phyloP scores from a whole-genome alignment of 73 alveolate genomes.

The Paramecium sexaurelia region DNA sequence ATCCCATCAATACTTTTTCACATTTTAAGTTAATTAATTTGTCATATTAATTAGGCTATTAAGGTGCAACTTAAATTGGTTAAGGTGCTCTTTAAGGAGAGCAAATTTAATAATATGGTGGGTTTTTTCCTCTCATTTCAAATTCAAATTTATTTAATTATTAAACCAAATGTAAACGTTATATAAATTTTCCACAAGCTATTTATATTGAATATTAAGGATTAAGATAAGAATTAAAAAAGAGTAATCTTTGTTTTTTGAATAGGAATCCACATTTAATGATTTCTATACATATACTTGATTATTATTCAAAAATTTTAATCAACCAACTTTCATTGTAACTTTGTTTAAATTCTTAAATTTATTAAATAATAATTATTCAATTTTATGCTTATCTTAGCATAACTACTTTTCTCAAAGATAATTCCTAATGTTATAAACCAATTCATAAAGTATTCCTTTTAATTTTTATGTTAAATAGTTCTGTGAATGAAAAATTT shows the following conservation, averaged over 20 bases:
- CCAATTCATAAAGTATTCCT: too few relatives aligned
- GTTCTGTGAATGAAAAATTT: too few relatives aligned
- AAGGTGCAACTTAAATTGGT: background rate
- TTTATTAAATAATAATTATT: too few relatives aligned
- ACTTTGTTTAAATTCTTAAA: too few relatives aligned
- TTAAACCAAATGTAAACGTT: background rate
- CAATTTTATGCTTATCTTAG: too few relatives aligned
- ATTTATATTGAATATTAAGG: background rate
- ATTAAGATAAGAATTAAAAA: background rate
- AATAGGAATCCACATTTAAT: background rate
- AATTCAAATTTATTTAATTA: background rate
- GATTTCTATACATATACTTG: too few relatives aligned
- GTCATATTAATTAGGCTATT: background rate
- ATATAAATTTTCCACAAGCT: background rate
- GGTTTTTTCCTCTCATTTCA: background rate
- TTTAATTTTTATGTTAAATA: too few relatives aligned
- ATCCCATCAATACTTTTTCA: slow-evolving; percentile 28
- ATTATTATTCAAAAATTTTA: too few relatives aligned
- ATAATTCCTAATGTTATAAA: too few relatives aligned
- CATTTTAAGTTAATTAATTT: background rate
- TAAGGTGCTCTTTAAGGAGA: slow-evolving; percentile 14
- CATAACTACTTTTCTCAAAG: too few relatives aligned
- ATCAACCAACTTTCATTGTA: too few relatives aligned
- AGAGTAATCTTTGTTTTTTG: background rate
- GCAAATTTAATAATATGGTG: background rate